phyloP scores from a whole-genome alignment of 805 yeast species.

The Candida verbasci region DNA sequence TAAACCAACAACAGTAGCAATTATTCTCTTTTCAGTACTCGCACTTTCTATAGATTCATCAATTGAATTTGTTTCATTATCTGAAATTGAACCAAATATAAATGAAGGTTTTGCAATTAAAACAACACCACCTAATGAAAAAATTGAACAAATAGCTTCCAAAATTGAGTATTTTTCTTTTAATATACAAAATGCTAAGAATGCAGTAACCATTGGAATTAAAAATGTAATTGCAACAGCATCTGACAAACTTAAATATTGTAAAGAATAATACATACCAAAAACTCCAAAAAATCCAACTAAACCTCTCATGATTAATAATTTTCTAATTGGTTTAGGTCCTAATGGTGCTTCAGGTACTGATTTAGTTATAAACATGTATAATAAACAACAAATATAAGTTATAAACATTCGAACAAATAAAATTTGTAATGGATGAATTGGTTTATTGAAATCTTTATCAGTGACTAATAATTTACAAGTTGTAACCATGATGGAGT shows the following conservation, averaged over 20 bases:
- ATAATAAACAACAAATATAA: slow-evolving; percentile 49
- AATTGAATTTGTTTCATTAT: slow-evolving; percentile 19
- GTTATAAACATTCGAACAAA: slow-evolving; percentile 77
- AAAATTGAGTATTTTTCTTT: slow-evolving; percentile 60
- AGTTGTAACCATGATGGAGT: slow-evolving; percentile 69
- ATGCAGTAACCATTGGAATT: slow-evolving; percentile 71
- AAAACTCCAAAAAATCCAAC: slow-evolving; percentile 78
- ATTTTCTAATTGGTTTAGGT: slow-evolving; percentile 50
- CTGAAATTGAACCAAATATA: slow-evolving; percentile 47
- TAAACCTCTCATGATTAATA: slow-evolving; percentile 58
- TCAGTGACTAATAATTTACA: slow-evolving; percentile 74
- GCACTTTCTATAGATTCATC: slow-evolving; percentile 46
- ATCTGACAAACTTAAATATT: slow-evolving; percentile 73
- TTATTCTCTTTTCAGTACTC: slow-evolving; percentile 49
- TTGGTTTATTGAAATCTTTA: slow-evolving; percentile 50
- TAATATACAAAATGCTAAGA: slow-evolving; percentile 64
- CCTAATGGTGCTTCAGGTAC: slow-evolving; percentile 69
- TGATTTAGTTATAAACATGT: slow-evolving; percentile 45
- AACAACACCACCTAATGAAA: slow-evolving; percentile 72
- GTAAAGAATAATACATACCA: slow-evolving; percentile 69
- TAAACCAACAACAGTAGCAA: slow-evolving; percentile 62
- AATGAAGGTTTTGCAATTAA: slow-evolving; percentile 79
- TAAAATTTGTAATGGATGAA: slow-evolving; percentile 76
- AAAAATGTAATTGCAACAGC: slow-evolving; percentile 77
- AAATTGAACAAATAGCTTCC: slow-evolving; percentile 65